Base-by-base conservation (phyloP, 139 green algal genomes). In the Edaphochlamys debaryana region DNA sequence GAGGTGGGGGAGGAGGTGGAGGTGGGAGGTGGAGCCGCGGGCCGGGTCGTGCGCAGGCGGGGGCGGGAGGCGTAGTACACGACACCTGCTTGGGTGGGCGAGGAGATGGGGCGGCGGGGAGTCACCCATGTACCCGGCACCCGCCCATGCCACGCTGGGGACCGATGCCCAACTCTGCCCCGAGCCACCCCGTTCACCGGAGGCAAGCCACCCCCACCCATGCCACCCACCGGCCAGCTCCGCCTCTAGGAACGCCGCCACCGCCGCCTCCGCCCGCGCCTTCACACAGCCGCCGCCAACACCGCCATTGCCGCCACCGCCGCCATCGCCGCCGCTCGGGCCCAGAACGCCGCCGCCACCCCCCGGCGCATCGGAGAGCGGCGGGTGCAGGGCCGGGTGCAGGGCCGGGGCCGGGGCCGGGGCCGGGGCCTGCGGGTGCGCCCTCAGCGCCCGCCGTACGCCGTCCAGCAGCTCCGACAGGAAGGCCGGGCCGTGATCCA, bases 401-500 rank as follows among this genome's bases (percentile, higher is more conserved):
- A n/a, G n/a, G n/a, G n/a, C n/a, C n/a, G n/a, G n/a, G n/a, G n/a
- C n/a, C n/a, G n/a, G n/a, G n/a, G n/a, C n/a, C n/a, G n/a, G n/a
- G n/a, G n/a, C n/a, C n/a, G n/a, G n/a, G n/a, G n/a, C n/a, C n/a
- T n/a, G n/a, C n/a, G n/a, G n/a, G n/a, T n/a, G n/a, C n/a, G n/a
- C n/a, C n/a, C n/a, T n/a, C n/a, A n/a, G n/a, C n/a, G n/a, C n/a
- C n/a, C n/a, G n/a, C n/a, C n/a, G n/a, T n/a, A n/a, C n/a, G n/a
- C n/a, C n/a, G n/a, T n/a, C n/a, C n/a, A n/a, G 63, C 8, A 89
- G 50, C 19, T 77, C 69, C 19, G 52, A 54, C 54, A 93, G 42
- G 62, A 92, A 93, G 36, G 50, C 42, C 13, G 48, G 20, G 36
- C 68, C 85, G 58, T 92, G 90, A 56, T 87, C 54, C 0, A 91